These are phyloP conservation scores for Pestalotiopsis sp. DNA, from an alignment of 2,329 filamentous ascomycete genomes.

Conservation along the genomic window DNA sequence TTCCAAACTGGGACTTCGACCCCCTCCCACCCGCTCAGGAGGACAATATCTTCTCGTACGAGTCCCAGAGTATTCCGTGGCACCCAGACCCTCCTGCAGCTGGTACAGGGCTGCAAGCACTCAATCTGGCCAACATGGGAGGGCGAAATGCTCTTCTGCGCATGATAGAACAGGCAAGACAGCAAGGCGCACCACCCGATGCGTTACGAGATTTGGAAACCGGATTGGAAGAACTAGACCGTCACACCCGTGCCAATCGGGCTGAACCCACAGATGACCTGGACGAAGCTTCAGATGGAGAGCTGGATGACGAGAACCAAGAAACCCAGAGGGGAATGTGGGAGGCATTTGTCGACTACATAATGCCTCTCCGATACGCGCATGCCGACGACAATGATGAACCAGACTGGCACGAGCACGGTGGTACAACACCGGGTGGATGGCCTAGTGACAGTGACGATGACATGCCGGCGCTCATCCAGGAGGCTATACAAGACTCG, in stretches of 20 bases:
- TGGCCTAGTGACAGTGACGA: conserved; percentile 18
- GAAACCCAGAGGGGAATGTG: conserved; percentile 11
- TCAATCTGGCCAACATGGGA: conserved; percentile 15
- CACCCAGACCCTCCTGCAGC: conserved; percentile 20
- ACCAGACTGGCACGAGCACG: neutral
- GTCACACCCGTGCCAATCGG: conserved; percentile 14
- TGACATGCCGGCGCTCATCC: conserved; percentile 1
- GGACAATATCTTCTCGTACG: conserved; percentile 53
- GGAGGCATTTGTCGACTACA: conserved; percentile 15
- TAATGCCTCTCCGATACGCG: conserved; percentile 11
- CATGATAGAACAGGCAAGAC: conserved; percentile 23
- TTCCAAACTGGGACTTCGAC: conserved; percentile 77
- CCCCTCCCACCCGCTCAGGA: conserved; percentile 72
- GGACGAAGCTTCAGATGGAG: conserved; percentile 3
- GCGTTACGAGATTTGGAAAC: conserved; percentile 23
- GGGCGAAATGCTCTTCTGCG: conserved; percentile 10
- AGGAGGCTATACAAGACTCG: conserved; percentile 2
- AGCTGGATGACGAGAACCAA: neutral
- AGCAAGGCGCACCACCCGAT: conserved; percentile 22
- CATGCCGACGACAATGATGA: neutral
- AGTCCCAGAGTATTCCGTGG: conserved; percentile 48
- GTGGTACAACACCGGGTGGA: conserved; percentile 16
- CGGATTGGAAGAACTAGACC: conserved; percentile 17
- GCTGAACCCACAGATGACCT: conserved; percentile 11
- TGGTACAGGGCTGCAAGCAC: conserved; percentile 10